Percentiles rank a stretch among this genome's conserved stretches.
Evolutionary conservation across 1,284 basidiomycete genomes (phyloP).

Genomic region (Naganishia albida): DNA sequence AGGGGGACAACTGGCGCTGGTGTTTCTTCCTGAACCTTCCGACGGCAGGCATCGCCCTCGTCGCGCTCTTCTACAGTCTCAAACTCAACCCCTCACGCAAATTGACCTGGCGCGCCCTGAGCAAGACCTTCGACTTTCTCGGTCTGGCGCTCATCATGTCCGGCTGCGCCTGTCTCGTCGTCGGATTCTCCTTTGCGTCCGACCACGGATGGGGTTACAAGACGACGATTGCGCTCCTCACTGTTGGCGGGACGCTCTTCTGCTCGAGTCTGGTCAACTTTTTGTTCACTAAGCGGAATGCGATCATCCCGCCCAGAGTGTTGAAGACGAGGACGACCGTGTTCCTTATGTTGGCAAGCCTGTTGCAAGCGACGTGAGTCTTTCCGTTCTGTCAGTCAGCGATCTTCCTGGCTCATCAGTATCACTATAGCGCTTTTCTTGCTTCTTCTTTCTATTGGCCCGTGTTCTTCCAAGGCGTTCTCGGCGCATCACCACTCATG

Average conservation of each 20-base stretch:
- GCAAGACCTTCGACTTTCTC: conserved; percentile 49
- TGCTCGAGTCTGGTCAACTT: conserved; percentile 66
- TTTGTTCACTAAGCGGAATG: conserved; percentile 67
- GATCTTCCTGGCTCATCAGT: background rate
- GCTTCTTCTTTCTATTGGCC: conserved; percentile 43
- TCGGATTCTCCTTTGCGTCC: conserved; percentile 65
- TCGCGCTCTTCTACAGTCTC: conserved; percentile 76
- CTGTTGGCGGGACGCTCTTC: conserved; percentile 66
- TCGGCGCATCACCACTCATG: conserved; percentile 22
- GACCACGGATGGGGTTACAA: conserved; percentile 52
- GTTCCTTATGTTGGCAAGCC: conserved; percentile 44
- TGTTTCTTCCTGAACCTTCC: conserved; percentile 56
- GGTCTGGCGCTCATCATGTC: conserved; percentile 63
- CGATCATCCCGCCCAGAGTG: conserved; percentile 63
- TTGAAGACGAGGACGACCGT: conserved; percentile 48
- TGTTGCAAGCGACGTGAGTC: conserved; percentile 41
- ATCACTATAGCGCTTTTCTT: conserved; percentile 34
- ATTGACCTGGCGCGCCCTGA: conserved; percentile 37
- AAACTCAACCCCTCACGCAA: conserved; percentile 54
- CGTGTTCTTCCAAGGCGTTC: conserved; percentile 34
- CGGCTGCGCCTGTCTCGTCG: conserved; percentile 71
- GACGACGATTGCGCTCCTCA: conserved; percentile 71
- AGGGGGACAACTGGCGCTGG: conserved; percentile 48
- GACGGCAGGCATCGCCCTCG: conserved; percentile 60
- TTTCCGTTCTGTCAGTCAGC: too few relatives aligned